These are phyloP conservation scores for Ophiostoma montium DNA, from an alignment of 2,329 filamentous ascomycete species.

Conservation along the genomic window DNA sequence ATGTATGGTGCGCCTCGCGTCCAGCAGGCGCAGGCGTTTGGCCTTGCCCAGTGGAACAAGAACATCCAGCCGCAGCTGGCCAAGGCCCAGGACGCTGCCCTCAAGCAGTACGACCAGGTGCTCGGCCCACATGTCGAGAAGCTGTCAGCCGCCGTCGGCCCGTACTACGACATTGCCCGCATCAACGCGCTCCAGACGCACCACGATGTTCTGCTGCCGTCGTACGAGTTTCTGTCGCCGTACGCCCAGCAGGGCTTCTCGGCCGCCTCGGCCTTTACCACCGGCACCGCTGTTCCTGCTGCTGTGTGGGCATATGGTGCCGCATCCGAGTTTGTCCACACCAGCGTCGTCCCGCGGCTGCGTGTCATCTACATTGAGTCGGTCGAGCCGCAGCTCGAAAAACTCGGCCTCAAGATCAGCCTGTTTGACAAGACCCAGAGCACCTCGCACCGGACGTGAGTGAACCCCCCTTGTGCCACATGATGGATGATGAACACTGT, in stretches of 20 bases:
- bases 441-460: slow-evolving; percentile 8
- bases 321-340: slow-evolving; percentile 55
- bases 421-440: slow-evolving; percentile 36
- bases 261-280: slow-evolving; percentile 50
- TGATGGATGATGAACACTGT: background rate
- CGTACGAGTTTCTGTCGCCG: slow-evolving; percentile 60
- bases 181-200: slow-evolving; percentile 54
- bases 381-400: slow-evolving; percentile 85
- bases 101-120: slow-evolving; percentile 52
- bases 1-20: slow-evolving; percentile 65
- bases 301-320: slow-evolving; percentile 57
- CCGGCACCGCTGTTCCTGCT: slow-evolving; percentile 58
- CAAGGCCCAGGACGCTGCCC: slow-evolving; percentile 45
- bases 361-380: slow-evolving; percentile 75
- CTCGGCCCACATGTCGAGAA: slow-evolving; percentile 63
- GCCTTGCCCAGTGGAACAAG: slow-evolving; percentile 62
- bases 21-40: slow-evolving; percentile 51
- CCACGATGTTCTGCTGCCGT: slow-evolving; percentile 58
- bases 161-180: slow-evolving; percentile 57
- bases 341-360: slow-evolving; percentile 67
- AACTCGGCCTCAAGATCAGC: slow-evolving; percentile 80
- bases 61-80: slow-evolving; percentile 61
- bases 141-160: slow-evolving; percentile 41
- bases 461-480: background rate
- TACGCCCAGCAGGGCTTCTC: slow-evolving; percentile 56